Base-by-base conservation (phyloP, 2,329 filamentous ascomycete species). In the Cladosporium phlei region DNA sequence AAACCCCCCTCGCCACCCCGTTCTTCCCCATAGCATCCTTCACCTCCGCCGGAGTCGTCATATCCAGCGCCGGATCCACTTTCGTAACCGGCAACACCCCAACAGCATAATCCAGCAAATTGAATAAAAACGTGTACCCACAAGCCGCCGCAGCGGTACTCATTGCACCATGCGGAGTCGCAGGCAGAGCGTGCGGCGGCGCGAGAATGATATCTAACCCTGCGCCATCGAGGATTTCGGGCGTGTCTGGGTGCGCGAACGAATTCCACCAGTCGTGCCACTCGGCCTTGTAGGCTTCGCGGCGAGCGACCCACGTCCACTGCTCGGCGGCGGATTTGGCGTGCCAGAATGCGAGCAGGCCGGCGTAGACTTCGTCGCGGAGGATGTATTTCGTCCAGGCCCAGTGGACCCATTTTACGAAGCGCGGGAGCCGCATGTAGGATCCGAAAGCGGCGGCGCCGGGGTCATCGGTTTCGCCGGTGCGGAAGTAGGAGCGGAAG, bases 61-160 rank as follows among this genome's bases (percentile, higher is more conserved):
- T 75, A 59, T 93, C 86, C 32, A 80, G 71, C 1, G 66, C 60
- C 55, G 77, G 76, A 60, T 95, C 85, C 1, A 96, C 90, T 50
- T 89, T 86, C 0, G 87, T 91, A 1, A 96, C 82, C 0, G 91
- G 90, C 17, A 97, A 61, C 27, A 95, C 80, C 28, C 90, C 90
- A 10, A 80, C 78, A 1, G 86, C 80, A 67, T 96, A 96, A 63
- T 96, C 91, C 38, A 96, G 79, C 59, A 96, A 55, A 59, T 96
- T 96, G 71, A 93, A 97, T 47, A 95, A 68, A 63, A 96, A 95
- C 0, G 90, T 96, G 62, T 97, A 96, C 1, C 88, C 89, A 59
- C 90, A 96, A 55, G 83, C 88, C 52, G 85, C 86, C 34, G 93
- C 82, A 2, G 88, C 88, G 57, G 91, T 83, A 55, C 80, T 79